A percentile compares a stretch with the other conserved stretches of the same genome.
Evolutionary conservation across 2,329 filamentous ascomycete genomes (phyloP).

Genomic region (Seiridium cupressi): DNA sequence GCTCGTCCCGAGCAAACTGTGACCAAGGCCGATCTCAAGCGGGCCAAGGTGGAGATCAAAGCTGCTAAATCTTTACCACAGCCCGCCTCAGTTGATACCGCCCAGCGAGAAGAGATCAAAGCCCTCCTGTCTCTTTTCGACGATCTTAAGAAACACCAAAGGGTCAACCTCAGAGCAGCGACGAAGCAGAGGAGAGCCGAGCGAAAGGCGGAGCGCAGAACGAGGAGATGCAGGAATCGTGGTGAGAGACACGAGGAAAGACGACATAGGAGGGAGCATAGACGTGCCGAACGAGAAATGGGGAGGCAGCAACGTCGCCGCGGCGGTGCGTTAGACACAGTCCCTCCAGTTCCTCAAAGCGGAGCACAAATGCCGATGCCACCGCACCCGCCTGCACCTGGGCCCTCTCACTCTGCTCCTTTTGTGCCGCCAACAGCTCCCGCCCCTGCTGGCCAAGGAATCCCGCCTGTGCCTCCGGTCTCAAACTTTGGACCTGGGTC

Average conservation of each 20-base stretch:
- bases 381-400: no score
- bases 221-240: conserved; percentile 13
- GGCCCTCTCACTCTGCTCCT: no score
- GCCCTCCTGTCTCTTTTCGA: conserved; percentile 43
- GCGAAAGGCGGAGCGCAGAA: conserved; percentile 14
- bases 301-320: background rate
- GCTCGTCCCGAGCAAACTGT: conserved; percentile 47
- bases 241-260: conserved; percentile 27
- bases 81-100: conserved; percentile 1
- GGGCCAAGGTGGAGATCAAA: conserved; percentile 42
- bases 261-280: conserved; percentile 26
- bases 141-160: conserved; percentile 34
- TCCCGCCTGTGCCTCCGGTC: background rate
- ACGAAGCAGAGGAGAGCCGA: conserved; percentile 20
- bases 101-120: conserved; percentile 37
- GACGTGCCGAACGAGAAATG: conserved; percentile 15
- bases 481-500: background rate
- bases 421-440: no score
- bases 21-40: conserved; percentile 41
- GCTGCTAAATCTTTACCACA: conserved; percentile 25
- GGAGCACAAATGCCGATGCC: background rate
- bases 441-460: no score
- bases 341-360: background rate
- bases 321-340: background rate
- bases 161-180: conserved; percentile 27